Conservation (phyloP, 2,329 filamentous ascomycete species). For the Hymenoscyphus salicellus region DNA sequence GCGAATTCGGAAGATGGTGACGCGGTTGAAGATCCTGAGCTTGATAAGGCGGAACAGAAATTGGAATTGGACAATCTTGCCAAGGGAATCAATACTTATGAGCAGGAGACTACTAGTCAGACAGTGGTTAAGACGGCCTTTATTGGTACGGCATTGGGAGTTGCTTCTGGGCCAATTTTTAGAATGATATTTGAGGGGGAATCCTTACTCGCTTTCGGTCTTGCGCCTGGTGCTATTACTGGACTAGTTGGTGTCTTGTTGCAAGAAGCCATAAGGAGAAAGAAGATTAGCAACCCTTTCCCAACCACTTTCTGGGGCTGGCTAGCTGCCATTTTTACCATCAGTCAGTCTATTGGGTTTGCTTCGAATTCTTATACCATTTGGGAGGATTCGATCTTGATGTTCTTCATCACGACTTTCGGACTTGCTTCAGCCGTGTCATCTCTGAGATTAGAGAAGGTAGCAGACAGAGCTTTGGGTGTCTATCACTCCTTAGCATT, state of each 20-base stretch:
- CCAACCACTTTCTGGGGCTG: slow-evolving; percentile 86
- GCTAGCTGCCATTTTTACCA: slow-evolving; percentile 74
- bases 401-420: slow-evolving; percentile 89
- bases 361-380: slow-evolving; percentile 98
- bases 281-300: slow-evolving; percentile 49
- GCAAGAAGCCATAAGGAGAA: slow-evolving; percentile 33
- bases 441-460: slow-evolving; percentile 68
- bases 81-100: slow-evolving; percentile 23
- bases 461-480: slow-evolving; percentile 69
- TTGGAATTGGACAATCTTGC: slow-evolving; percentile 47
- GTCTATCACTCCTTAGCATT: slow-evolving; percentile 85
- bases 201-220: slow-evolving; percentile 24
- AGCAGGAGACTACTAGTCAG: slow-evolving; percentile 29
- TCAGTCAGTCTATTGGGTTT: slow-evolving; percentile 89
- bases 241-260: slow-evolving; percentile 40
- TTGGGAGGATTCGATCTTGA: slow-evolving; percentile 93
- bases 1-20: slow-evolving; percentile 54
- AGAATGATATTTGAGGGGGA: slow-evolving; percentile 21
- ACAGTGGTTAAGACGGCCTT: slow-evolving; percentile 27
- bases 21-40: slow-evolving; percentile 53
- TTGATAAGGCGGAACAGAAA: slow-evolving; percentile 58
- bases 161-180: slow-evolving; percentile 23
- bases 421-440: slow-evolving; percentile 71
- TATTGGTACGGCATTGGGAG: slow-evolving; percentile 30
- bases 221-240: slow-evolving; percentile 26